phyloP scores from a whole-genome alignment of 1,139 yeast genomes.

The Candida pseudoviswanathii region DNA sequence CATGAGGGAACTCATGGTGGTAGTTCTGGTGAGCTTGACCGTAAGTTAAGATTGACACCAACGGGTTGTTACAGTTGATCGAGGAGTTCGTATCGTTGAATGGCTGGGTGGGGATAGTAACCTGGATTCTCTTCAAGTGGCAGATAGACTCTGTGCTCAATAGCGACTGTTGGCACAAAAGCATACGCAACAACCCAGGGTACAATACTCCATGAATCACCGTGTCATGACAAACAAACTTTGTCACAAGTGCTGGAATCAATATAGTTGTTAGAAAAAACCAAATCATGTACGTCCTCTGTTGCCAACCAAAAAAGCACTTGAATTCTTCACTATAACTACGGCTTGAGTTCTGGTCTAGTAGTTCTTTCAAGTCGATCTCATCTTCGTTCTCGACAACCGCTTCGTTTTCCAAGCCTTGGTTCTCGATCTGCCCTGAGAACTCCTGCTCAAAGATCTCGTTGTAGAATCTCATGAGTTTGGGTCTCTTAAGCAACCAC shows the following conservation, averaged over 20 bases:
- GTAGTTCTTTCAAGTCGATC: slow-evolving; percentile 18
- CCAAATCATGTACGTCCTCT: slow-evolving; percentile 45
- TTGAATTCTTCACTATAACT: slow-evolving; percentile 22
- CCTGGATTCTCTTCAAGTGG: slow-evolving; percentile 49
- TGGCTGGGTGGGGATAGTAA: slow-evolving; percentile 53
- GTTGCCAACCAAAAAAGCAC: slow-evolving; percentile 60
- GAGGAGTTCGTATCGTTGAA: slow-evolving; percentile 64
- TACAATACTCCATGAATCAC: slow-evolving; percentile 58
- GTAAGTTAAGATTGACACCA: slow-evolving; percentile 56
- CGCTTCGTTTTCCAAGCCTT: slow-evolving; percentile 13
- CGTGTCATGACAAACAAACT: slow-evolving; percentile 42
- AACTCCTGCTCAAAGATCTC: slow-evolving; percentile 45
- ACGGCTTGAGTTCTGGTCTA: slow-evolving; percentile 15
- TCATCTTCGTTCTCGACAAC: slow-evolving; percentile 12
- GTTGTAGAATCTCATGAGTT: slow-evolving; percentile 33
- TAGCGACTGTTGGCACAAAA: slow-evolving; percentile 59
- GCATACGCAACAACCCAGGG: slow-evolving; percentile 62
- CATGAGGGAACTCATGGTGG: slow-evolving; percentile 77
- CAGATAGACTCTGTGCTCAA: slow-evolving; percentile 62
- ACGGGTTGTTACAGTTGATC: slow-evolving; percentile 49
- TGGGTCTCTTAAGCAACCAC: slow-evolving; percentile 60
- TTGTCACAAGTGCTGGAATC: slow-evolving; percentile 51
- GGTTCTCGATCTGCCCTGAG: slow-evolving; percentile 24
- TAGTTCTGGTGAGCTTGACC: slow-evolving; percentile 70
- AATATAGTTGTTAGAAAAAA: slow-evolving; percentile 49